phyloP scores from a whole-genome alignment of 2,329 filamentous ascomycete species.

The Sporothrix pallida region DNA sequence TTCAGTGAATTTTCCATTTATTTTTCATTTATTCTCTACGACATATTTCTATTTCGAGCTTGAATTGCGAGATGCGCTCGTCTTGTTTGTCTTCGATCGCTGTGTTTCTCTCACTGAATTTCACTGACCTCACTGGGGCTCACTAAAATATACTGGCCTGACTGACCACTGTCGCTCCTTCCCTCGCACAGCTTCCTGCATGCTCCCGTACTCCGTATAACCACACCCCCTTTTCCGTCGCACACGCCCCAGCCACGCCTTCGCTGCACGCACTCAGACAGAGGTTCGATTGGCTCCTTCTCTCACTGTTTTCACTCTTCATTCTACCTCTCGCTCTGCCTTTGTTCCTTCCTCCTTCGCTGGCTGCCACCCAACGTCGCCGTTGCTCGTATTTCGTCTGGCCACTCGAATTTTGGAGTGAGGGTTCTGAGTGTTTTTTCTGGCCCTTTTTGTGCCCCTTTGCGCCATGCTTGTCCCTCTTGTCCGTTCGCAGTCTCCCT shows the following conservation, averaged over 20 bases:
- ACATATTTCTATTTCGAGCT: neutral
- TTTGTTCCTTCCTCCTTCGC: neutral
- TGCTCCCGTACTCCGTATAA: neutral
- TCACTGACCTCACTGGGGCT: neutral
- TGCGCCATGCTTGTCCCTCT: neutral
- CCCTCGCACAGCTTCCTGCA: conserved; percentile 5
- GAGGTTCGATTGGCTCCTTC: no score
- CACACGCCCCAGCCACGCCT: conserved; percentile 23
- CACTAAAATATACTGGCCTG: neutral
- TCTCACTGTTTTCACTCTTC: neutral
- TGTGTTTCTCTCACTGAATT: neutral
- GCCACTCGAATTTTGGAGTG: neutral
- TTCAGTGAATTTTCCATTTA: neutral
- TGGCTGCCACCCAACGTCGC: conserved; percentile 14
- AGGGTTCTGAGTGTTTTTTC: neutral
- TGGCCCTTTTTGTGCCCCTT: neutral
- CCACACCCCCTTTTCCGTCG: conserved; percentile 18
- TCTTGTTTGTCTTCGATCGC: neutral
- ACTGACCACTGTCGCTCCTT: neutral
- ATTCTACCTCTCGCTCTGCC: neutral
- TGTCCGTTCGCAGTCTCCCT: neutral
- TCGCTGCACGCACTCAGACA: neutral
- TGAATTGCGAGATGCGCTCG: no score
- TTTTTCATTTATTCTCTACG: neutral
- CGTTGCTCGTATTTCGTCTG: conserved; percentile 13